Conservation (phyloP, 2,329 filamentous ascomycete species). For the Paracoccidioides brasiliensis region DNA sequence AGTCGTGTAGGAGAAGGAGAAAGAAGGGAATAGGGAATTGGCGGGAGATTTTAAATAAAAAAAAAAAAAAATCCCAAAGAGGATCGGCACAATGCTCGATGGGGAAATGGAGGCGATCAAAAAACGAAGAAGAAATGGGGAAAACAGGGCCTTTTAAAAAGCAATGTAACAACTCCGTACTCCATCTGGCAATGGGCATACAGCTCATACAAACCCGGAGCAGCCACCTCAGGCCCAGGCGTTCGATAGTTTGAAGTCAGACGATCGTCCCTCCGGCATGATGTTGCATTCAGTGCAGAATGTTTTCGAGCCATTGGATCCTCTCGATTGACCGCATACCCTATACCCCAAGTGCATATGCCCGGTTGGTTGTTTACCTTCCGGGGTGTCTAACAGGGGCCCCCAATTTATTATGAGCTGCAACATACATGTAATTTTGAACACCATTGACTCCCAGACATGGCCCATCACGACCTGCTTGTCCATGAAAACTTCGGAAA, state of each 20-base stretch:
- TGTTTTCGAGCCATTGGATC: too few species aligned
- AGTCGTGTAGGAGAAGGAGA: not conserved
- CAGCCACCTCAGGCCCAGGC: not conserved
- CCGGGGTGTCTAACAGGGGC: not conserved
- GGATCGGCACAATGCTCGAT: not conserved
- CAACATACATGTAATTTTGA: not conserved
- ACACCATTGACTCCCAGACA: not conserved
- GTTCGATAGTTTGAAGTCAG: not conserved
- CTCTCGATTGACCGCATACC: not conserved
- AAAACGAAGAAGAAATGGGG: not conserved
- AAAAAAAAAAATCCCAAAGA: not conserved
- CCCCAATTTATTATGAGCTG: not conserved
- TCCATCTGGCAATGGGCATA: too few species aligned
- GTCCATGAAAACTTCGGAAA: not conserved
- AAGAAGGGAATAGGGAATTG: not conserved
- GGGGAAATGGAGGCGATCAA: not conserved
- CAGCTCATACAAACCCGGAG: not conserved
- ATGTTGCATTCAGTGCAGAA: too few species aligned
- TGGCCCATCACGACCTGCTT: not conserved
- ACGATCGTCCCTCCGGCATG: not conserved
- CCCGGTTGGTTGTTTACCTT: not conserved
- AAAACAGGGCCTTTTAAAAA: not conserved
- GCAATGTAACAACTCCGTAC: not conserved
- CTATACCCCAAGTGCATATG: not conserved
- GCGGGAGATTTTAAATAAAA: too few species aligned